Conservation (phyloP, 345 rosid genomes). For the Arabidopsis thaliana region DNA sequence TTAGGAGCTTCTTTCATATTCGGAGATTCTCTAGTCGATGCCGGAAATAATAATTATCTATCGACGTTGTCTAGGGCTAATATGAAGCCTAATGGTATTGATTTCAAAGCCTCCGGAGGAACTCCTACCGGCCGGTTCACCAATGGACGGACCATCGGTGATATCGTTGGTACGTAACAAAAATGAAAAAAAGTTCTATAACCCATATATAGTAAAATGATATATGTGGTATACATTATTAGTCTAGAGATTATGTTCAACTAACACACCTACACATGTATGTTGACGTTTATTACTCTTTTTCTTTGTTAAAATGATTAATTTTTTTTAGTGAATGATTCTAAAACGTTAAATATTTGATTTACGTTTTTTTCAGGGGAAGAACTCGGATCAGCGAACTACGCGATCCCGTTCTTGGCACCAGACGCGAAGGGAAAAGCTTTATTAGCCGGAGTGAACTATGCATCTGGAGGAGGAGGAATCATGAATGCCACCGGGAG, state of each 20-base stretch:
- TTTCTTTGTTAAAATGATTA: too few relatives aligned
- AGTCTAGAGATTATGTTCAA: slow-evolving; percentile 12
- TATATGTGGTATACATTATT: background rate
- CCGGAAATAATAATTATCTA: slow-evolving; percentile 81
- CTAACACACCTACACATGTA: slow-evolving; percentile 7
- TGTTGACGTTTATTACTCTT: background rate
- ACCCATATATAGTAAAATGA: background rate
- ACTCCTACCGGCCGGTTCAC: slow-evolving; percentile 79
- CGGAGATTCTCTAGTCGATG: slow-evolving; percentile 83
- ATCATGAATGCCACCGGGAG: slow-evolving; percentile 74
- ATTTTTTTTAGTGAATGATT: slow-evolving; percentile 24
- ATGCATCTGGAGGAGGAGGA: slow-evolving; percentile 86
- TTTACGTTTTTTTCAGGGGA: slow-evolving; percentile 33
- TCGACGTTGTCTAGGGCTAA: slow-evolving; percentile 67
- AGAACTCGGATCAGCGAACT: slow-evolving; percentile 51
- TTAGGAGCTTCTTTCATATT: slow-evolving; percentile 68
- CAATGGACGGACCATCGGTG: slow-evolving; percentile 80
- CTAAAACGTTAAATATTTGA: background rate
- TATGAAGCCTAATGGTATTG: slow-evolving; percentile 72
- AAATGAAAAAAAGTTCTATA: background rate
- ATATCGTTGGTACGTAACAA: slow-evolving; percentile 59
- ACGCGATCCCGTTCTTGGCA: slow-evolving; percentile 76
- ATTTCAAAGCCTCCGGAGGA: slow-evolving; percentile 56
- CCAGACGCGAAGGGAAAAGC: slow-evolving; percentile 61
- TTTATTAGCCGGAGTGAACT: slow-evolving; percentile 72